These are phyloP conservation scores for Pythium aphanidermatum DNA, from an alignment of 352 stramenopile species.

Conservation along the genomic window DNA sequence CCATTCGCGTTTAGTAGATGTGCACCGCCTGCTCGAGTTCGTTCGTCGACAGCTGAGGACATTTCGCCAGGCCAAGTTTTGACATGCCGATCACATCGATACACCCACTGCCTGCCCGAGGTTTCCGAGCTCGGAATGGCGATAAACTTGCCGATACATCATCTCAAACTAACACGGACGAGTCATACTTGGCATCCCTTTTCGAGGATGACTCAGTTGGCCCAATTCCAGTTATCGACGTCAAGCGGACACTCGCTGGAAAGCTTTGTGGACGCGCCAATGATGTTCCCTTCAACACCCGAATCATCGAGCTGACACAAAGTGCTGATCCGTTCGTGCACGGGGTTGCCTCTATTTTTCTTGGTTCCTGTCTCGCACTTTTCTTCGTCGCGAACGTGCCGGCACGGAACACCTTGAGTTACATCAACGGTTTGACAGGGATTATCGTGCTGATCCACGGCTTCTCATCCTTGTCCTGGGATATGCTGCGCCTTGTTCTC, in stretches of 20 bases:
- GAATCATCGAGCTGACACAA: conserved; percentile 1
- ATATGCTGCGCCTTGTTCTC: conserved; percentile 7
- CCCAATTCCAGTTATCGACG: conserved; percentile 1
- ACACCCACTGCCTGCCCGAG: too few species aligned
- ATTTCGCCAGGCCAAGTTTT: too few species aligned
- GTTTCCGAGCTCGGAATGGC: too few species aligned
- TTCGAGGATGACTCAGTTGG: conserved; percentile 8
- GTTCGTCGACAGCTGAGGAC: too few species aligned
- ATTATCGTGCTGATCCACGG: conserved; percentile 3
- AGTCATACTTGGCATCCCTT: too few species aligned
- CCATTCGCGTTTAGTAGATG: too few species aligned
- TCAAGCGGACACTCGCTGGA: conserved; percentile 4
- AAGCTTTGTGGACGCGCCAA: conserved; percentile 10
- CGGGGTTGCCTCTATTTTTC: neutral
- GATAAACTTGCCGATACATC: too few species aligned
- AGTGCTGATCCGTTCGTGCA: conserved; percentile 1
- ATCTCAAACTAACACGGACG: too few species aligned
- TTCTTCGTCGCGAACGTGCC: conserved; percentile 8
- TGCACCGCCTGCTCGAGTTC: too few species aligned
- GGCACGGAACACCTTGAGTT: neutral
- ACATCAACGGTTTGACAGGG: conserved; percentile 3
- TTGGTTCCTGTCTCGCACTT: neutral
- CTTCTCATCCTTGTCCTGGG: conserved; percentile 13
- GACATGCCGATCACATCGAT: too few species aligned
- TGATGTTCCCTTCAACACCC: conserved; percentile 7